These are phyloP conservation scores for Suaeda aralocaspica DNA, from an alignment of 148 eudicot species.

Conservation along the genomic window DNA sequence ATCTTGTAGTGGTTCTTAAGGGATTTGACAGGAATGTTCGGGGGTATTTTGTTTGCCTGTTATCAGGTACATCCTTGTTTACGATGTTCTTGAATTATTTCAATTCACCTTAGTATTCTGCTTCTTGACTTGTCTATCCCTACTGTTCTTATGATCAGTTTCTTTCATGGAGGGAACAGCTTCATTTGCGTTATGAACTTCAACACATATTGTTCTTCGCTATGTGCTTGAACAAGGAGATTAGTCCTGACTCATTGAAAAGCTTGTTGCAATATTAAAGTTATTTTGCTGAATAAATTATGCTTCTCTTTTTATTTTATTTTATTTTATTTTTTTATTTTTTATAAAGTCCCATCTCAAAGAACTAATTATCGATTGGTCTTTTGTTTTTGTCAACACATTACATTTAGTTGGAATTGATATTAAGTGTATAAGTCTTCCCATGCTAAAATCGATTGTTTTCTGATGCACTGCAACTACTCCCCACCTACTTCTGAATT, in stretches of 20 bases:
- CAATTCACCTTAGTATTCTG: neutral
- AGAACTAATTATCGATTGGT: neutral
- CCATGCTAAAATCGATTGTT: neutral
- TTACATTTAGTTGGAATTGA: neutral
- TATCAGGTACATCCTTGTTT: constrained; percentile 52
- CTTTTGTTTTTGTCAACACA: neutral
- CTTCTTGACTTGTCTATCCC: neutral
- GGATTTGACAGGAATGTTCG: constrained; percentile 98
- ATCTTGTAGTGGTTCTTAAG: constrained; percentile 86
- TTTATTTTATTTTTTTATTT: too few relatives aligned
- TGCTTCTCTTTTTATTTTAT: too few relatives aligned
- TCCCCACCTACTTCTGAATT: neutral
- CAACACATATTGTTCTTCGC: neutral
- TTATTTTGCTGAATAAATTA: neutral
- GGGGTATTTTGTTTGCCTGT: constrained; percentile 92
- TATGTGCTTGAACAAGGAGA: neutral
- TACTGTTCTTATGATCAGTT: neutral
- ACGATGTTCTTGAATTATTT: neutral
- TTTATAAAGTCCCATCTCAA: too few relatives aligned
- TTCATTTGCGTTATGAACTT: neutral
- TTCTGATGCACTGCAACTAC: neutral
- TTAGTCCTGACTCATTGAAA: neutral
- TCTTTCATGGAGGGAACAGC: neutral
- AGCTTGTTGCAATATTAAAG: neutral
- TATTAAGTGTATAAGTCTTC: neutral